Evolutionary conservation across 176 grass and related monocot genomes (phyloP), one percentile per base, ranked within the genome.

Genomic region (Elaeis guineensis): DNA sequence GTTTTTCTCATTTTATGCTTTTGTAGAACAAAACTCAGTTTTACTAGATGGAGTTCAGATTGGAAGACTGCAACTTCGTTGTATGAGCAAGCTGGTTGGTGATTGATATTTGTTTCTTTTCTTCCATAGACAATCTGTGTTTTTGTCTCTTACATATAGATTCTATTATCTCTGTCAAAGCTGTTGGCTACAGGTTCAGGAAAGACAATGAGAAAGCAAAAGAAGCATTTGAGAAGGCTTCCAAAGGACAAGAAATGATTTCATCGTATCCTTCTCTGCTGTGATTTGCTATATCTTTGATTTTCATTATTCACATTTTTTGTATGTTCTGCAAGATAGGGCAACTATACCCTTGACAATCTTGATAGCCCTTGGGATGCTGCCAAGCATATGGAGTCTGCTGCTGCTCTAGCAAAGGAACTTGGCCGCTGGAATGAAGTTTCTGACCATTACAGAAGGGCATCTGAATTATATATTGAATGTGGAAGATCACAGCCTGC

Each of bases 191-290:
- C 77, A 89, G 79, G 71, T 89, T 89, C 65, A 83, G 53, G 69
- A 98, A 89, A 83, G 76, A 92, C 44, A 92, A 83, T 52, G 93
- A 86, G 67, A 98, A 92, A 89, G 93, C 88, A 67, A 98, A 98
- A 81, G 93, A 86, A 63, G 93, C 93, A 64, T 98, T 98, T 71
- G 93, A 98, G 73, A 98, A 89, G 74, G 93, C 93, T 75, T 92
- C 93, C 24, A 98, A 92, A 82, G 93, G 84, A 80, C 93, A 98
- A 72, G 93, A 98, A 86, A 85, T 98, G 79, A 89, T 98, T 57
- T 83, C 84, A n/a, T 98, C 88, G 79, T 98, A 98, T 89, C 78
- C 79, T 77, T 11, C 19, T 20, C 28, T 55, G 12, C 52, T 78
- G 5, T 30, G 28, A 30, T 30, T 30, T 30, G 28, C 28, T 5